Evolutionary conservation across 1,139 yeast species (phyloP), one percentile per base, ranked within the genome.

Genomic region (Geotrichum australiense): DNA sequence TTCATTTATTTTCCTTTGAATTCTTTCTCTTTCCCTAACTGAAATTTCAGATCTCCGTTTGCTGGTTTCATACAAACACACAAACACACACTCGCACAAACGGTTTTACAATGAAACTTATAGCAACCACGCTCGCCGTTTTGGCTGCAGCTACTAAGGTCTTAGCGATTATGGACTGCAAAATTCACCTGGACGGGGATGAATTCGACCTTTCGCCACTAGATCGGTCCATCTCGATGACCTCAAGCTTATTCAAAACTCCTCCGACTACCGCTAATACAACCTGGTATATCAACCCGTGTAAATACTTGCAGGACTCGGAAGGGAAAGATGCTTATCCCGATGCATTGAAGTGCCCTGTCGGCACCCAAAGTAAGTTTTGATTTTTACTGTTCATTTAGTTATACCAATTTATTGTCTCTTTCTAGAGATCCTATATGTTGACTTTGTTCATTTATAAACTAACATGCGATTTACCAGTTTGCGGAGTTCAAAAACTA

Each of bases 211-310:
- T 64, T 26, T 47, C 53, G 3, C 53, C 64, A 16, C 63, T 79
- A 32, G 40, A 38, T 11, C 67, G 67, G 36, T 83, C 83, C 2
- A 55, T 67, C 4, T 73, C 74, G 51, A 51, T 62, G 2, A 65
- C 66, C 15, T 55, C 67, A 5, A 42, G 54, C 3, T 53, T 66
- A 24, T 65, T 61, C 35, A 73, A 71, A 37, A 84, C 96, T 8
- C 96, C 96, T 18, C 97, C 97, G 2, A 73, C 89, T 5, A 65
- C 63, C 34, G 76, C 85, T 2, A 70, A 68, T 39, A 62, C 70
- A 28, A 69, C 75, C 3, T 84, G 95, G 89, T 75, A 70, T 54
- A 55, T 87, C 36, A 81, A 85, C 36, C 69, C 86, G 10, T 85
- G 94, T 62, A 76, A 73, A 35, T 64, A 74, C 10, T 60, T 73